Conservation (phyloP, 345 rosid species). For the Citrus sinensis region DNA sequence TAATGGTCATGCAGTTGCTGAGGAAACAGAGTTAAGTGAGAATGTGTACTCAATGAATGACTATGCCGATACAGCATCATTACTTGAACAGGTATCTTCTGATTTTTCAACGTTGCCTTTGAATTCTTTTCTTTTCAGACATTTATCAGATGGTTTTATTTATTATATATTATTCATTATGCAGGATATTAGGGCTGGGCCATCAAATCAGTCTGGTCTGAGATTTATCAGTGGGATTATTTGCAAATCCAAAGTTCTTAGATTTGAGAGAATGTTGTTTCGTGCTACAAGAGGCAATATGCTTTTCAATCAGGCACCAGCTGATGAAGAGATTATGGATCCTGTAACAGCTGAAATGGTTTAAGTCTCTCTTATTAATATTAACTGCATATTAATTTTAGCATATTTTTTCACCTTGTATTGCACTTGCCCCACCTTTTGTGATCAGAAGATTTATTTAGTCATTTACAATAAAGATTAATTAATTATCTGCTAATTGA, state of each 20-base stretch:
- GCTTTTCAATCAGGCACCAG: conserved; percentile 93
- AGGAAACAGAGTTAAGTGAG: conserved; percentile 80
- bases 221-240: conserved; percentile 87
- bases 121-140: conserved; percentile 17
- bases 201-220: conserved; percentile 73
- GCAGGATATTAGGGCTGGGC: conserved; percentile 65
- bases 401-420: not conserved
- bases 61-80: conserved; percentile 53
- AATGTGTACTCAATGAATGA: conserved; percentile 45
- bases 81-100: conserved; percentile 75
- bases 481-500: conserved; percentile 11
- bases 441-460: conserved; percentile 2
- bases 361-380: conserved; percentile 19
- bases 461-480: not conserved
- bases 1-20: conserved; percentile 56
- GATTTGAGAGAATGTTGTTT: conserved; percentile 92
- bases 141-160: conserved; percentile 18
- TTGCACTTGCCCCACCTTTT: not conserved
- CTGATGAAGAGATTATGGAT: conserved; percentile 88
- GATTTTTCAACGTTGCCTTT: conserved; percentile 10
- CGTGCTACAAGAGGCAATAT: conserved; percentile 98
- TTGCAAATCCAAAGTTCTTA: conserved; percentile 62
- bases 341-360: conserved; percentile 88
- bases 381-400: conserved; percentile 1
- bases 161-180: conserved; percentile 21